Evolutionary conservation across 306 rosid species (phyloP), one percentile per base, ranked within the genome.

Genomic region (Corylus avellana): DNA sequence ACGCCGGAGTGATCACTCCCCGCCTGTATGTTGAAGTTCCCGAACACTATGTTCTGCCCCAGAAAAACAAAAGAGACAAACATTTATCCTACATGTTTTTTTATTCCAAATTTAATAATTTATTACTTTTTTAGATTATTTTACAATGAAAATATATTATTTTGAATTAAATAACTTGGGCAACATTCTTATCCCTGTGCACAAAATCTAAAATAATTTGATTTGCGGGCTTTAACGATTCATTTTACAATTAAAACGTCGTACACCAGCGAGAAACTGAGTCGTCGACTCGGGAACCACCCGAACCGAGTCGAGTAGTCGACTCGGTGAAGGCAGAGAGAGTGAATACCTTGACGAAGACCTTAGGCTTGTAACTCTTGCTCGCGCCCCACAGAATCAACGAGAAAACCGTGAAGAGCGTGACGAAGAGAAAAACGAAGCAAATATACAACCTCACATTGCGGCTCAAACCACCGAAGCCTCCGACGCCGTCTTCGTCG

Each of bases 331-430:
- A 10, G 39, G n/a, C 37, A 12, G 44, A 37, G 50, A 16, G 72
- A 37, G 14, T 9, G 29, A 71, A 4, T 76, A 94, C 98, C 98
- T 90, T 83, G 9, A 95, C 81, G 2, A 53, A 6, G 77, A 92
- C 74, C 9, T 59, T 62, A 4, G 98, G 98, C 69, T 58, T 70
- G 84, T 86, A 92, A 70, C 84, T 84, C 85, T 84, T 95, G 84
- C 97, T 92, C n/a, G 98, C 94, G 5, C 92, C 98, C 98, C 98
- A 95, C 6, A 95, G 92, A 13, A 92, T 91, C 55, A 95, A 22
- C 0, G 97, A 89, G 80, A 95, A 95, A 7, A 73, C 22, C 0
- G 94, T 73, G 81, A 95, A 92, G 9, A 95, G 90, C 5, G 79
- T 2, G 0, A 87, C 66, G 50, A 95, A 95, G 27, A 90, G 73